These are phyloP conservation scores for Mycosphaerella arachidis DNA, from an alignment of 2,329 filamentous ascomycete species.

Conservation along the genomic window DNA sequence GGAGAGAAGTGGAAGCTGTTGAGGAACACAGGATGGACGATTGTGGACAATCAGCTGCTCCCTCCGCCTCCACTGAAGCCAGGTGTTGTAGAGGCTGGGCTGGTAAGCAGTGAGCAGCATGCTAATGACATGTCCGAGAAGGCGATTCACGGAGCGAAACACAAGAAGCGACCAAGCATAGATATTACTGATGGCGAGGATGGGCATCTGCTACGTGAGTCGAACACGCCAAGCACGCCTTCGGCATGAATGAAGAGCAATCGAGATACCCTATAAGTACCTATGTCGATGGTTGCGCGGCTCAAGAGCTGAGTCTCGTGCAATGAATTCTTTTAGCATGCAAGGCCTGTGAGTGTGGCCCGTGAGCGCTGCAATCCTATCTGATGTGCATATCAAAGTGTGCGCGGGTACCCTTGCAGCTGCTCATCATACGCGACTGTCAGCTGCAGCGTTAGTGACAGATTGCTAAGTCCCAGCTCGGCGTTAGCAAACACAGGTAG, in stretches of 20 bases:
- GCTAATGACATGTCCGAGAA: slow-evolving; percentile 3
- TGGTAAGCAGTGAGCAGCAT: background rate
- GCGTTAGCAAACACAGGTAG: background rate
- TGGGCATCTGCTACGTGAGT: background rate
- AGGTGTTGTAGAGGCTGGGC: background rate
- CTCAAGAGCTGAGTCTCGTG: background rate
- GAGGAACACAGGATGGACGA: slow-evolving; percentile 62
- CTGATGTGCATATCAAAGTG: too few species aligned
- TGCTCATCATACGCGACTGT: background rate
- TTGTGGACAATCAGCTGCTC: slow-evolving; percentile 48
- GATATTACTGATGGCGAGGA: slow-evolving; percentile 3
- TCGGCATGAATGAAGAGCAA: background rate
- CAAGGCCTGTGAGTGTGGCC: too few species aligned
- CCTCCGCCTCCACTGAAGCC: slow-evolving; percentile 10
- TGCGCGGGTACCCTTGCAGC: too few species aligned
- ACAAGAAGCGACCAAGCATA: slow-evolving; percentile 11
- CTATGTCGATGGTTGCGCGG: background rate
- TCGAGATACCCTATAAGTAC: background rate
- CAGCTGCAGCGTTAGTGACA: background rate
- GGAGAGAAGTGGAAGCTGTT: slow-evolving; percentile 65
- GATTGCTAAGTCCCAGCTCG: background rate
- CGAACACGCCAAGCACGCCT: background rate
- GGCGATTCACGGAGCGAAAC: slow-evolving; percentile 8
- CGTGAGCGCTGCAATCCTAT: too few species aligned
- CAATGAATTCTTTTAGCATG: background rate